Evolutionary conservation across 1,139 yeast genomes (phyloP).

Genomic region (Kazachstania sp.): DNA sequence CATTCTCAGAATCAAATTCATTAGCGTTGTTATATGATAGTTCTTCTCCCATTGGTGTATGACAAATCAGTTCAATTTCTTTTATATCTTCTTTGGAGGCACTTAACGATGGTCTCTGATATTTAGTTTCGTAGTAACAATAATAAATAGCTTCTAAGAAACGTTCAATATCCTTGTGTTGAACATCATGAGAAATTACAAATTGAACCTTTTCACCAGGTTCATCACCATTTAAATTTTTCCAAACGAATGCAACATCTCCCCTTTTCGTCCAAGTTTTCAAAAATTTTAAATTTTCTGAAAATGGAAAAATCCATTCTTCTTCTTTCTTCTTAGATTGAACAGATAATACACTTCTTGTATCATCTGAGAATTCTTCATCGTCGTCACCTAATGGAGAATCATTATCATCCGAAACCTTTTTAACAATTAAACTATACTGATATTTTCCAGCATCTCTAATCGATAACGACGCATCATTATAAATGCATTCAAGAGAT

Average conservation of each 20-base stretch:
- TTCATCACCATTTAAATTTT: conserved; percentile 67
- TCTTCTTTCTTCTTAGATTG: conserved; percentile 37
- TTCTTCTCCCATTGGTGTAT: conserved; percentile 2
- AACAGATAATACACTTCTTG: conserved; percentile 51
- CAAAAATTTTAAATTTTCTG: conserved; percentile 38
- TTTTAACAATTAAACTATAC: conserved; percentile 64
- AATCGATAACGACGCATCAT: conserved; percentile 69
- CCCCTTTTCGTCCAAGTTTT: conserved; percentile 37
- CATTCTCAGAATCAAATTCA: conserved; percentile 6
- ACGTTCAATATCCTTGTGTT: conserved; percentile 47
- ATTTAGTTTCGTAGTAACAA: conserved; percentile 73
- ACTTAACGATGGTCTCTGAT: conserved; percentile 45
- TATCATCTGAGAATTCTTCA: conserved; percentile 39
- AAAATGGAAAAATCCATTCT: conserved; percentile 25
- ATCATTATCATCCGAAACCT: conserved; percentile 54
- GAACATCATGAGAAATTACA: conserved; percentile 56
- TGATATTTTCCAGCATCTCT: conserved; percentile 55
- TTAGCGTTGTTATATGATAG: neutral
- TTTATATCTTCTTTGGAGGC: conserved; percentile 42
- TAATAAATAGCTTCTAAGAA: conserved; percentile 57
- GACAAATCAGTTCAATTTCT: conserved; percentile 37
- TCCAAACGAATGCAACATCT: conserved; percentile 61
- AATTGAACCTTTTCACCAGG: conserved; percentile 82
- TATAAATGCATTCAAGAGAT: conserved; percentile 72
- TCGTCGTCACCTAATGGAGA: conserved; percentile 42